Percentiles rank a stretch among this genome's conserved stretches.
Evolutionary conservation across 2,329 filamentous ascomycete species (phyloP).

Genomic region (Sarocladium kiliense): DNA sequence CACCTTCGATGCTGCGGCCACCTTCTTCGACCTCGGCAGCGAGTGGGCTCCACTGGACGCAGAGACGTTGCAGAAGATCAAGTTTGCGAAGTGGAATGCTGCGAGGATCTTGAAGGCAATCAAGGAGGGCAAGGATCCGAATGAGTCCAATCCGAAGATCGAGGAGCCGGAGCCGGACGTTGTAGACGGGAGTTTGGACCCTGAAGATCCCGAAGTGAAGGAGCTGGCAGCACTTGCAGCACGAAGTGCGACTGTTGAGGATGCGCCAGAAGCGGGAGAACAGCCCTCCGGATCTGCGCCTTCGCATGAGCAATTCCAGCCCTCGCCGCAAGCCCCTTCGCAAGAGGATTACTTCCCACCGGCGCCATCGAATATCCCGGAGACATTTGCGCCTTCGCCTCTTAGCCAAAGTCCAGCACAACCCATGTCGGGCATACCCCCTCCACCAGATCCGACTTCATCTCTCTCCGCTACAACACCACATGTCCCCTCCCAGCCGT

Average conservation of each 20-base stretch:
- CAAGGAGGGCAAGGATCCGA: slow-evolving; percentile 87
- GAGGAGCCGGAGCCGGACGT: slow-evolving; percentile 26
- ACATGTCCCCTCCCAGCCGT: slow-evolving; percentile 15
- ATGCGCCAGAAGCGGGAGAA: slow-evolving; percentile 42
- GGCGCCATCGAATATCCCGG: slow-evolving; percentile 13
- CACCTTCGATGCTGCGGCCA: slow-evolving; percentile 87
- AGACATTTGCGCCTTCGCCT: slow-evolving; percentile 29
- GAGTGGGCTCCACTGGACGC: slow-evolving; percentile 75
- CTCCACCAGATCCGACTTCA: slow-evolving; percentile 18
- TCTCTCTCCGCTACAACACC: background rate
- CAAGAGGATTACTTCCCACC: slow-evolving; percentile 29
- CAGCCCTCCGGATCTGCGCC: slow-evolving; percentile 20
- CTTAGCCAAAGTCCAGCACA: slow-evolving; percentile 23
- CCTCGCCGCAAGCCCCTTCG: slow-evolving; percentile 19
- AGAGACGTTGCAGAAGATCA: slow-evolving; percentile 81
- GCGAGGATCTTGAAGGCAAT: slow-evolving; percentile 85
- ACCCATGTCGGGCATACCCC: slow-evolving; percentile 7
- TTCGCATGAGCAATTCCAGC: slow-evolving; percentile 9
- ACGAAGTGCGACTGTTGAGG: slow-evolving; percentile 45
- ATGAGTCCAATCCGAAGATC: slow-evolving; percentile 75
- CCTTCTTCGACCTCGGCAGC: slow-evolving; percentile 82
- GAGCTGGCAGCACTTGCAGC: slow-evolving; percentile 33
- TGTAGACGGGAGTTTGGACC: slow-evolving; percentile 46
- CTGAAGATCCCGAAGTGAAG: slow-evolving; percentile 61
- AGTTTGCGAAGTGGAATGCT: slow-evolving; percentile 95